Evolutionary conservation across 441 rosid genomes (phyloP).

Genomic region (Populus hybrid): DNA sequence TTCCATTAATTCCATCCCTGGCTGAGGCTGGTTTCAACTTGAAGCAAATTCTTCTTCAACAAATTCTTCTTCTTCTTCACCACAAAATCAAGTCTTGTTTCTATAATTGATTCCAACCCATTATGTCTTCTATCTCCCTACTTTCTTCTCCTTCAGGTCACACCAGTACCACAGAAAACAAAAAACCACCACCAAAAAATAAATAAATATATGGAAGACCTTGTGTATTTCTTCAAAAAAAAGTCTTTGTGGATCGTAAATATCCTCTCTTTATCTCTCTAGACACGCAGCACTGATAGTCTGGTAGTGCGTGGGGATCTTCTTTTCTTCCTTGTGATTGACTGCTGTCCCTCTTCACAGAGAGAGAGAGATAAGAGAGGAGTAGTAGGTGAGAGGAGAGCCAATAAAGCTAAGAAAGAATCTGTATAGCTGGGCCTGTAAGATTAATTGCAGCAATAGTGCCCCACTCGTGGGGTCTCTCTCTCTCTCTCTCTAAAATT

Average conservation of each 20-base stretch:
- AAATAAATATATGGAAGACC: background rate
- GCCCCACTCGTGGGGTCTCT: constrained; percentile 18
- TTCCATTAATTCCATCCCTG: constrained; percentile 28
- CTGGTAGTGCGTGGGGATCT: constrained; percentile 21
- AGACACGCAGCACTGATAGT: constrained; percentile 1
- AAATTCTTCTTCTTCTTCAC: background rate
- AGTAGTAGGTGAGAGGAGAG: constrained; percentile 17
- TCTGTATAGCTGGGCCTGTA: constrained; percentile 5
- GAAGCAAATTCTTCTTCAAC: background rate
- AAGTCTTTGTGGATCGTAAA: background rate
- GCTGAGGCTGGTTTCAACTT: background rate
- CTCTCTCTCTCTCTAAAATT: background rate
- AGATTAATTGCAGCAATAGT: background rate
- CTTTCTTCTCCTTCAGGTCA: background rate
- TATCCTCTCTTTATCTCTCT: background rate
- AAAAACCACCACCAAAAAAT: background rate
- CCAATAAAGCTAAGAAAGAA: constrained; percentile 17
- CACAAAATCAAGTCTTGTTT: background rate
- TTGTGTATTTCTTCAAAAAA: background rate
- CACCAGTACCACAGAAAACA: background rate
- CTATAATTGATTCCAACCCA: constrained; percentile 8
- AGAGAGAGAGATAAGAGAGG: background rate
- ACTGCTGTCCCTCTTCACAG: constrained; percentile 15
- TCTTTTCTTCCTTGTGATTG: constrained; percentile 16
- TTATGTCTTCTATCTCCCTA: constrained; percentile 1